A percentile compares a stretch with the other conserved stretches of the same genome.
phyloP scores from a whole-genome alignment of 1,284 basidiomycete genomes.

The Microbotryomycetes sp. region DNA sequence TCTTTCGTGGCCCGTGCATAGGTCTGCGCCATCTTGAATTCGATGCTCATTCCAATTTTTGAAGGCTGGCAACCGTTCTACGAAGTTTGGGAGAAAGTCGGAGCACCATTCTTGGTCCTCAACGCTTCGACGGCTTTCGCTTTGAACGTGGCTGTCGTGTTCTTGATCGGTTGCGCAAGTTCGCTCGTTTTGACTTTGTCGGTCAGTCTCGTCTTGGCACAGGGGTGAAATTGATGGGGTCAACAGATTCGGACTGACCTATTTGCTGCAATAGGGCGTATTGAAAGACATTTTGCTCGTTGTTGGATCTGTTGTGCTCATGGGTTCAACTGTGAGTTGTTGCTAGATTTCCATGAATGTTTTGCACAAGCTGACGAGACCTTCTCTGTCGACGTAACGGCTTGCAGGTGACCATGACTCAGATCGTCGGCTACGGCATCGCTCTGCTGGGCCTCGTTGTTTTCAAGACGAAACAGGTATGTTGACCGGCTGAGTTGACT shows the following conservation, averaged over 20 bases:
- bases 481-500: too few species aligned
- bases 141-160: constrained; percentile 48
- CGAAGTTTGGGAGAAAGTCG: constrained; percentile 43
- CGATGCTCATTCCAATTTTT: constrained; percentile 45
- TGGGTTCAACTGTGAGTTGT: constrained; percentile 46
- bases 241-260: background rate
- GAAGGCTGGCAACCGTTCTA: constrained; percentile 47
- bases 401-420: constrained; percentile 40
- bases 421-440: constrained; percentile 38
- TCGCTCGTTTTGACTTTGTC: constrained; percentile 46
- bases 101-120: constrained; percentile 44
- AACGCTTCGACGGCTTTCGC: constrained; percentile 48
- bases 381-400: constrained; percentile 1
- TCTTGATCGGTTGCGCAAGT: constrained; percentile 46
- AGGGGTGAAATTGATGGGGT: background rate
- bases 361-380: constrained; percentile 2
- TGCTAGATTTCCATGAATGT: constrained; percentile 38
- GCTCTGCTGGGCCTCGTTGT: constrained; percentile 24
- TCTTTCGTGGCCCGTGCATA: constrained; percentile 6
- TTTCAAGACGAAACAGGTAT: constrained; percentile 20
- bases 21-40: constrained; percentile 47
- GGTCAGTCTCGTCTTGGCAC: constrained; percentile 32
- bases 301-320: constrained; percentile 44
- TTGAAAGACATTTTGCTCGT: constrained; percentile 48
- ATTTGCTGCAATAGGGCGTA: constrained; percentile 32